These are phyloP conservation scores for Hyphodiscus hymeniophilus DNA, from an alignment of 495 filamentous ascomycete genomes.

Conservation along the genomic window DNA sequence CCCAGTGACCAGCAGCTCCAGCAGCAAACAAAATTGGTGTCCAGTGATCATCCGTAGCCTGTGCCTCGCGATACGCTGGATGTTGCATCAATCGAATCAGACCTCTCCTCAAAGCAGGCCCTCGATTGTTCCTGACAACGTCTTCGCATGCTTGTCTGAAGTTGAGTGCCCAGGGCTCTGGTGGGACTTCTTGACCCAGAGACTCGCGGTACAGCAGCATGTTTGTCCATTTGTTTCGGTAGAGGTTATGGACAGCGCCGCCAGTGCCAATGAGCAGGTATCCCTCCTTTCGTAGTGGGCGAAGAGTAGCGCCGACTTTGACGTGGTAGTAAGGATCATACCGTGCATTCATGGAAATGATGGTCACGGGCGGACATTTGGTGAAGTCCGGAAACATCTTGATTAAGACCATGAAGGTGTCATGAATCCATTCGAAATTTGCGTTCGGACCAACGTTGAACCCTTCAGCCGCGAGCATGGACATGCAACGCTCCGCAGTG, in stretches of 20 bases:
- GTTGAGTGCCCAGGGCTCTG: slow-evolving; percentile 46
- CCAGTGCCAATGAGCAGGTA: slow-evolving; percentile 53
- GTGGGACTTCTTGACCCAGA: slow-evolving; percentile 47
- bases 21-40: slow-evolving; percentile 51
- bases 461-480: slow-evolving; percentile 34
- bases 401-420: slow-evolving; percentile 54
- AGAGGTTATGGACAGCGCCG: slow-evolving; percentile 56
- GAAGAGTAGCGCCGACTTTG: slow-evolving; percentile 42
- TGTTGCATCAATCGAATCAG: slow-evolving; percentile 54
- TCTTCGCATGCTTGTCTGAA: slow-evolving; percentile 54
- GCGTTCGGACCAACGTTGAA: slow-evolving; percentile 40
- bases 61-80: slow-evolving; percentile 49
- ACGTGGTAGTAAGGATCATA: slow-evolving; percentile 56
- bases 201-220: slow-evolving; percentile 53
- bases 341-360: slow-evolving; percentile 48
- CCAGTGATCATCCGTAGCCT: slow-evolving; percentile 58
- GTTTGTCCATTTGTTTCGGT: slow-evolving; percentile 50
- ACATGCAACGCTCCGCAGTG: slow-evolving; percentile 36
- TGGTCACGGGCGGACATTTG: slow-evolving; percentile 50
- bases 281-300: slow-evolving; percentile 37
- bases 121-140: slow-evolving; percentile 34
- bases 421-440: slow-evolving; percentile 57
- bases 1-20: slow-evolving; percentile 40
- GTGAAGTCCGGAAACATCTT: slow-evolving; percentile 47
- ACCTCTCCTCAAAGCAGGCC: slow-evolving; percentile 37